Evolutionary conservation across 2,329 filamentous ascomycete genomes (phyloP), one percentile per base, ranked within the genome.

Genomic region (Diplodia mutila): DNA sequence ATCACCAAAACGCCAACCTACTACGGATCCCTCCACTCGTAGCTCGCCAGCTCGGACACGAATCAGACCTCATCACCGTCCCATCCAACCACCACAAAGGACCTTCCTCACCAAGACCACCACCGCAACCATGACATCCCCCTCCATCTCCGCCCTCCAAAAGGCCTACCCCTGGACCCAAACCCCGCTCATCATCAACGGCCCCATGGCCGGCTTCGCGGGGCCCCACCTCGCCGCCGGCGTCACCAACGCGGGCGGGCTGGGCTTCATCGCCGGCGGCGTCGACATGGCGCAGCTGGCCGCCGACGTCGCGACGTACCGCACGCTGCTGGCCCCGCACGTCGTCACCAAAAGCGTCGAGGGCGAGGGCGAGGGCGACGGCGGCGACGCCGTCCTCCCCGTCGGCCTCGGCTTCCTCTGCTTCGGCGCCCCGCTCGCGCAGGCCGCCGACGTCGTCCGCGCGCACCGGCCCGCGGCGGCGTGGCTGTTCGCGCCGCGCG

Each of bases 401-500:
- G 6, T 51, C 49, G 49, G 49, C 49, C 3, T 51, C 49, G 21
- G 21, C 49, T 14, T 27, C 49, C 49, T 51, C 49, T 25, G 21
- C 21, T 27, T 27, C 21, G 11, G 12, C 49, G 49, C 12, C 9
- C 49, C 25, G 3, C 49, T 27, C 49, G 21, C 49, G 11, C 23
- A 8, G 23, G 14, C 16, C 49, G 21, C 21, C 23, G 21, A 8
- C 21, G 14, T 27, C 2, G 12, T 51, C 3, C 18, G 7, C 49
- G 12, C 3, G 21, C 49, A 27, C 49, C 49, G 49, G 0, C 88
- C 89, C 1, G 84, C 83, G 1, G 88, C 87, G 0, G 80, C 89
- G 9, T 91, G 89, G 89, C 82, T 91, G 53, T 91, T 91, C 72
- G 89, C 89, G 3, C 87, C 88, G 2, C 29, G 29, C 29, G 29